phyloP scores from a whole-genome alignment of 2,329 filamentous ascomycete species.

The Trichoderma asperellum region DNA sequence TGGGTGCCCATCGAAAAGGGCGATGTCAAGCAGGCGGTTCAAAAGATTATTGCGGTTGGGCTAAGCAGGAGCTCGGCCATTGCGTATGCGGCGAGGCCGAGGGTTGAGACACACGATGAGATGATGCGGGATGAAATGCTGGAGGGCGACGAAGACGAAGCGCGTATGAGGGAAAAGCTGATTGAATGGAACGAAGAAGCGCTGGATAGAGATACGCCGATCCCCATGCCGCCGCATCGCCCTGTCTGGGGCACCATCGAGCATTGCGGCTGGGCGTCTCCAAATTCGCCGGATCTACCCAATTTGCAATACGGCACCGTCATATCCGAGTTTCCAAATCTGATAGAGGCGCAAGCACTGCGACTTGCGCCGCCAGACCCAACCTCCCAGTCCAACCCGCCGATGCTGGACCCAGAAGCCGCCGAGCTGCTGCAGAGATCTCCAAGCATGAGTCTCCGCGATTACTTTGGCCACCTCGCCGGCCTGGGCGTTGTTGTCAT shows the following conservation, averaged over 20 bases:
- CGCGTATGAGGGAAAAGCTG: slow-evolving; percentile 27
- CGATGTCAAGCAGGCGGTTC: slow-evolving; percentile 75
- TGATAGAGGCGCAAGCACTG: slow-evolving; percentile 93
- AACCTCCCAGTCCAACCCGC: slow-evolving; percentile 44
- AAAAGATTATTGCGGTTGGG: slow-evolving; percentile 73
- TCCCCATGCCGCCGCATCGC: slow-evolving; percentile 55
- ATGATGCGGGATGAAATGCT: slow-evolving; percentile 9
- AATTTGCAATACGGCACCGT: slow-evolving; percentile 84
- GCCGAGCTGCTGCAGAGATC: slow-evolving; percentile 73
- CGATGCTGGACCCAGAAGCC: slow-evolving; percentile 66
- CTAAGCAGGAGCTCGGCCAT: slow-evolving; percentile 79
- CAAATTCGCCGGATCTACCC: slow-evolving; percentile 72
- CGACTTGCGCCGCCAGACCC: slow-evolving; percentile 70
- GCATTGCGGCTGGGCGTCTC: slow-evolving; percentile 88
- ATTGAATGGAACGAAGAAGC: slow-evolving; percentile 27
- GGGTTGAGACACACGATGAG: slow-evolving; percentile 34
- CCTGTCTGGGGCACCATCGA: slow-evolving; percentile 79
- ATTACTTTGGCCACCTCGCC: slow-evolving; percentile 75
- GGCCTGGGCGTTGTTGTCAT: slow-evolving; percentile 64
- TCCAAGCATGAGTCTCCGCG: slow-evolving; percentile 71
- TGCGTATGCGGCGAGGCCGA: slow-evolving; percentile 64
- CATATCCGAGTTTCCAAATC: slow-evolving; percentile 79
- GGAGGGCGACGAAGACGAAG: slow-evolving; percentile 30
- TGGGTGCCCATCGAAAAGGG: slow-evolving; percentile 86
- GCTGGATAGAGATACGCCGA: slow-evolving; percentile 45